Evolutionary conservation across 2,329 filamentous ascomycete species (phyloP).

Genomic region (Volutella citrinella): DNA sequence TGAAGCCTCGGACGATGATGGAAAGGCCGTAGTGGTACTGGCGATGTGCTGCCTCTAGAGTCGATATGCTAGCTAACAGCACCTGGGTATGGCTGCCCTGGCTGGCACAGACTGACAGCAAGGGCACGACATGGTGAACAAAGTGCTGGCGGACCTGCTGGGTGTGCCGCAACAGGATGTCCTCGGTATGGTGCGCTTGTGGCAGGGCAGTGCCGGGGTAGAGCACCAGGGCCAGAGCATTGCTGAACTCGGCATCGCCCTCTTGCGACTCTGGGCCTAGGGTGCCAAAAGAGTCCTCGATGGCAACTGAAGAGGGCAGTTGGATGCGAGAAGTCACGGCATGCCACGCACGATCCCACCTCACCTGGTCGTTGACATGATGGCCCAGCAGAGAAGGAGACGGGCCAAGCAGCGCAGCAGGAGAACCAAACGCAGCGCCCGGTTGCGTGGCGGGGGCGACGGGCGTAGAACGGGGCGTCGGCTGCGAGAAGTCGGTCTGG

Average conservation of each 20-base stretch:
- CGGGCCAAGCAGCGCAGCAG: constrained; percentile 21
- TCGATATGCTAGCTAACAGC: constrained; percentile 51
- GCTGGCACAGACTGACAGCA: constrained; percentile 46
- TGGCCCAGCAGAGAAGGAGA: constrained; percentile 8
- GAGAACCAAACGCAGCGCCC: constrained; percentile 46
- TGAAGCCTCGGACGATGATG: constrained; percentile 48
- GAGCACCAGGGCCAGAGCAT: constrained; percentile 53
- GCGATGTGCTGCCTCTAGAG: constrained; percentile 57
- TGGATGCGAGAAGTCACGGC: constrained; percentile 56
- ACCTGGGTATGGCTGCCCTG: constrained; percentile 44
- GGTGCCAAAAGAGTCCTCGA: constrained; percentile 52
- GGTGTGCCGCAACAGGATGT: constrained; percentile 59
- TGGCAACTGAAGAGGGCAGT: constrained; percentile 53
- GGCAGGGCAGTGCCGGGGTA: constrained; percentile 45
- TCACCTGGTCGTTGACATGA: constrained; percentile 47
- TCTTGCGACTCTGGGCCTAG: constrained; percentile 43
- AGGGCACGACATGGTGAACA: constrained; percentile 54
- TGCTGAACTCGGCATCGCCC: constrained; percentile 43
- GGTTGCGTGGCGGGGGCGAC: constrained; percentile 36
- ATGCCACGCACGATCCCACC: constrained; percentile 62
- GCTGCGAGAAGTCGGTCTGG: constrained; percentile 47
- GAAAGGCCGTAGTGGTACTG: constrained; percentile 55
- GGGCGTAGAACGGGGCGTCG: constrained; percentile 39
- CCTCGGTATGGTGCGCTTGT: constrained; percentile 49
- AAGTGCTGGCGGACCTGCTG: constrained; percentile 61